phyloP scores from a whole-genome alignment of 257 asterid species.

The Solanum chmielewskii region DNA sequence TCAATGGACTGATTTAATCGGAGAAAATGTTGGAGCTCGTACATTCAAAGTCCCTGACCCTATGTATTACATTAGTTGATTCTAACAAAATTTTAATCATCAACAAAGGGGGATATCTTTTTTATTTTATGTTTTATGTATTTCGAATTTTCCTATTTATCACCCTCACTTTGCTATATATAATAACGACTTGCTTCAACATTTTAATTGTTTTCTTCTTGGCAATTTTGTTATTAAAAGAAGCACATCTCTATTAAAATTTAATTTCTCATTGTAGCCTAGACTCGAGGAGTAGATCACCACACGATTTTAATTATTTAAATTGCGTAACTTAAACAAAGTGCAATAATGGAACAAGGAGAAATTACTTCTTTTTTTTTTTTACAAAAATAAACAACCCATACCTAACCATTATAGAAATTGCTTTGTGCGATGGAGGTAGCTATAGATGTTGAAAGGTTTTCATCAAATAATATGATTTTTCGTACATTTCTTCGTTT shows the following conservation, averaged over 20 bases:
- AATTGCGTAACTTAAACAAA: background rate
- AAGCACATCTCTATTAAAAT: background rate
- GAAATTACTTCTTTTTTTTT: background rate
- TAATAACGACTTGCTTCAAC: background rate
- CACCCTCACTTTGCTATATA: background rate
- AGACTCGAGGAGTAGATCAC: background rate
- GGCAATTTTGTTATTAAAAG: background rate
- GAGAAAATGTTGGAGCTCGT: conserved; percentile 10
- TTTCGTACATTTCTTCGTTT: background rate
- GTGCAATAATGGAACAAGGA: background rate
- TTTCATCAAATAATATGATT: background rate
- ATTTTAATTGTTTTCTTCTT: background rate
- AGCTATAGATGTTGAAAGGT: background rate
- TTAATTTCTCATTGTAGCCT: background rate
- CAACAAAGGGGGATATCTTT: background rate
- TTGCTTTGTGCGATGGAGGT: background rate
- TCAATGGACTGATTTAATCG: conserved; percentile 28
- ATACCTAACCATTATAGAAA: background rate
- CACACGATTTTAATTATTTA: background rate
- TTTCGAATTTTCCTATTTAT: background rate
- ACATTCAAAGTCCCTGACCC: conserved; percentile 31
- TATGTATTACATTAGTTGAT: conserved; percentile 14
- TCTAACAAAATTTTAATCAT: no score
- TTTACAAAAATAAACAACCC: background rate
- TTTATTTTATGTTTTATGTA: background rate